Percentiles rank a stretch among this genome's conserved stretches.
Conservation (phyloP, 208 protist genomes). For the Kentomonas sorsogonicus region DNA sequence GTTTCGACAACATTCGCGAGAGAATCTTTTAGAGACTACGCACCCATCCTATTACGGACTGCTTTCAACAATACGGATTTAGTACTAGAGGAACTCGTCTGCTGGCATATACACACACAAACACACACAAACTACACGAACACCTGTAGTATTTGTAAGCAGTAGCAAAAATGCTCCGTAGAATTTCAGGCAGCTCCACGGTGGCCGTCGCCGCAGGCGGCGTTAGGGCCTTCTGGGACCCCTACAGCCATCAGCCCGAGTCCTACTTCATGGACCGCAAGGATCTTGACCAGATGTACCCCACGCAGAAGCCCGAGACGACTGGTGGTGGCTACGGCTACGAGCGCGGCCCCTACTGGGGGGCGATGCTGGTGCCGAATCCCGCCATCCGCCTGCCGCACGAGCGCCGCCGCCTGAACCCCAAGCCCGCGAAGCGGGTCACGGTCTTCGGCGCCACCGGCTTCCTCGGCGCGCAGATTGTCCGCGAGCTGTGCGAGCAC, state of each 20-base stretch:
- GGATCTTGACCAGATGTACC: conserved; percentile 88
- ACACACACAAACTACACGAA: no score
- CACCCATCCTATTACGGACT: no score
- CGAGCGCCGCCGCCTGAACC: conserved; percentile 82
- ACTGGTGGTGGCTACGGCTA: conserved; percentile 88
- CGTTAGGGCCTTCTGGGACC: conserved; percentile 76
- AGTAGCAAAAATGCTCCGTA: conserved; percentile 68
- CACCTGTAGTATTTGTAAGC: no score
- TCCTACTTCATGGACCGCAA: conserved; percentile 89
- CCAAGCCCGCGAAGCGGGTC: conserved; percentile 82
- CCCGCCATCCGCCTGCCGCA: conserved; percentile 83
- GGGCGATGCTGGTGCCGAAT: conserved; percentile 84
- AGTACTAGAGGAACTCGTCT: no score
- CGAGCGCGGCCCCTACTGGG: conserved; percentile 86
- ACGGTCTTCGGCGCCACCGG: conserved; percentile 86
- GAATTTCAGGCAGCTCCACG: conserved; percentile 15
- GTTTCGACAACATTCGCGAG: no score
- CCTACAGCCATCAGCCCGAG: conserved; percentile 82
- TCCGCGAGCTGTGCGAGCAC: conserved; percentile 87
- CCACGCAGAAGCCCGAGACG: conserved; percentile 81
- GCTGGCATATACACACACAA: no score
- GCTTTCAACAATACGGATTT: no score
- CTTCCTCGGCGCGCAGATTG: conserved; percentile 86
- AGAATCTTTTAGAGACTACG: no score
- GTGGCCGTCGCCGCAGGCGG: conserved; percentile 18